A percentile compares a stretch with the other conserved stretches of the same genome.
Conservation (phyloP, 352 stramenopile species). For the Phytophthora sp. region DNA sequence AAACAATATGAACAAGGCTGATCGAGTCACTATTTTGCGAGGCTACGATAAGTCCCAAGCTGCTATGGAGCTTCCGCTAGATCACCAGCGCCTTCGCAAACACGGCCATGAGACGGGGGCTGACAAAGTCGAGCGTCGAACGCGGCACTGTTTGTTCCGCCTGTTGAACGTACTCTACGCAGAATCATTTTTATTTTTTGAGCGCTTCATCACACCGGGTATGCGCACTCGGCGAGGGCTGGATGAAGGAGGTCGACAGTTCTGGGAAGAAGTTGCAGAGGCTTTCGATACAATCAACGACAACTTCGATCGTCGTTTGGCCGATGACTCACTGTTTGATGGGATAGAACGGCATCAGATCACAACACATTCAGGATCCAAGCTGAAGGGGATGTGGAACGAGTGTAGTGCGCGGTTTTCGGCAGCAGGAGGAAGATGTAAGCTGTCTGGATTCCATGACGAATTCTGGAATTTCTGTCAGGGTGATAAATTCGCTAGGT, state of each 20-base stretch:
- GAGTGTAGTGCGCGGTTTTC: neutral
- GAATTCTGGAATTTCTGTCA: neutral
- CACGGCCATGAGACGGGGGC: too few relatives aligned
- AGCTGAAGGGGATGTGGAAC: neutral
- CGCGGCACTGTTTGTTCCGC: constrained; percentile 2
- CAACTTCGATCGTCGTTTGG: neutral
- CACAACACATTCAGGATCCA: neutral
- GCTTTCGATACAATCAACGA: neutral
- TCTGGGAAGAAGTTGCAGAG: constrained; percentile 2
- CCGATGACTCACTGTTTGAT: neutral
- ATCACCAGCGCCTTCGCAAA: constrained; percentile 1
- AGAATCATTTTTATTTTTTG: neutral
- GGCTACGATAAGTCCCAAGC: neutral
- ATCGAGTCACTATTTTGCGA: neutral
- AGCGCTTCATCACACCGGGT: constrained; percentile 1
- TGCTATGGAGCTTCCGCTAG: constrained; percentile 3
- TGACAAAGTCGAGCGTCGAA: neutral
- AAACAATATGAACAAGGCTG: constrained; percentile 15
- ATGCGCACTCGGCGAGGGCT: neutral
- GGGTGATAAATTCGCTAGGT: neutral
- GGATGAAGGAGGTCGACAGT: neutral
- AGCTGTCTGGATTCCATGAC: neutral
- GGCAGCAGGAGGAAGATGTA: neutral
- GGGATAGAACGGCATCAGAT: neutral
- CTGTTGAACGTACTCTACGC: constrained; percentile 7